These are phyloP conservation scores for Cladosporium cucumerinum DNA, from an alignment of 2,329 filamentous ascomycete genomes.

Conservation along the genomic window DNA sequence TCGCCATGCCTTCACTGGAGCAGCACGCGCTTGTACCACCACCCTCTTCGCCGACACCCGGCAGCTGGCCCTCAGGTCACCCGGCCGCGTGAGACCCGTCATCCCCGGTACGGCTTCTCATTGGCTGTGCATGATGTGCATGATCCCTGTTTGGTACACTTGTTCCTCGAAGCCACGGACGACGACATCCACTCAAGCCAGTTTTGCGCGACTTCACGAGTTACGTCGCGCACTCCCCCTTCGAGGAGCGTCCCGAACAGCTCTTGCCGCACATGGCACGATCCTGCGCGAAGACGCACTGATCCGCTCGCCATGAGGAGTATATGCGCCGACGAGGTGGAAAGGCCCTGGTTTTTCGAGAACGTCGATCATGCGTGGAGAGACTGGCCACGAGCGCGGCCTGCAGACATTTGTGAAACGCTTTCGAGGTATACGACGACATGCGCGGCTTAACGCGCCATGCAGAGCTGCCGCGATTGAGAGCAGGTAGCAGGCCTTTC, in stretches of 20 bases:
- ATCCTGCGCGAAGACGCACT: constrained; percentile 16
- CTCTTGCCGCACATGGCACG: constrained; percentile 14
- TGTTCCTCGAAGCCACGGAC: constrained; percentile 14
- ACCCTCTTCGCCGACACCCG: constrained; percentile 8
- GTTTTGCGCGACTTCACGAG: constrained; percentile 15
- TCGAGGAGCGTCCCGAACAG: constrained; percentile 18
- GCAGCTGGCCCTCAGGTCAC: constrained; percentile 3
- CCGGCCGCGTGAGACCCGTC: neutral
- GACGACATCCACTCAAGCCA: constrained; percentile 18
- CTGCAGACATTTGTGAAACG: constrained; percentile 15
- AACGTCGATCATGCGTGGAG: constrained; percentile 14
- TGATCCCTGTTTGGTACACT: constrained; percentile 13
- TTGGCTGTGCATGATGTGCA: constrained; percentile 2
- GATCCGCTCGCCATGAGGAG: constrained; percentile 23
- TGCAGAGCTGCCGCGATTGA: constrained; percentile 1
- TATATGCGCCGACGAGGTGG: constrained; percentile 24
- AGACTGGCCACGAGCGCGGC: constrained; percentile 15
- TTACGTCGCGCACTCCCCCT: constrained; percentile 17
- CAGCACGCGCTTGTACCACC: constrained; percentile 17
- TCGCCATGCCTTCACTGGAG: neutral
- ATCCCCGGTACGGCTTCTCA: constrained; percentile 14
- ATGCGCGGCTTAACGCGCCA: constrained; percentile 5
- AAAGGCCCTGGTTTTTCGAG: constrained; percentile 18
- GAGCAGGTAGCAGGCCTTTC: neutral
- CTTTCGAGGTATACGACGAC: neutral